Percentiles rank a stretch among this genome's conserved stretches.
phyloP scores from a whole-genome alignment of 208 protist genomes.

The Acanthamoeba triangularis region DNA sequence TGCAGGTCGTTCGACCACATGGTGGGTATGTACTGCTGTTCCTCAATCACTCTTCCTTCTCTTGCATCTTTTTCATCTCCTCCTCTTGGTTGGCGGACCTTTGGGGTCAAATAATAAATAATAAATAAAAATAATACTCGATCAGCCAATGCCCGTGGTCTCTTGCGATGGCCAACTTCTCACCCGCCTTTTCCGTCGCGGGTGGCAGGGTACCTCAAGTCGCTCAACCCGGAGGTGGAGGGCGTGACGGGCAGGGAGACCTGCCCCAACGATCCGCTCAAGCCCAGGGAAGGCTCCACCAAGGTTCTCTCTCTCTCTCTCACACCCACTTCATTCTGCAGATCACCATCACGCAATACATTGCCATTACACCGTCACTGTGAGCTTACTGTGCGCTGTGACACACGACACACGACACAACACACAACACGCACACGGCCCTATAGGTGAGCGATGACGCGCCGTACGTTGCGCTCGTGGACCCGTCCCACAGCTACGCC shows the following conservation, averaged over 20 bases:
- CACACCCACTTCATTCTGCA: neutral
- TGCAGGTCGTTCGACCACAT: slow-evolving; percentile 55
- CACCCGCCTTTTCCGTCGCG: neutral
- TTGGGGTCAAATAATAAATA: no score
- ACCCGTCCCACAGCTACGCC: slow-evolving; percentile 24
- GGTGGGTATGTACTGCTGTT: neutral
- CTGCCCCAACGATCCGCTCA: neutral
- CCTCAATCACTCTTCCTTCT: neutral
- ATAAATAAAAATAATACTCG: neutral
- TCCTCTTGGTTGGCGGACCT: neutral
- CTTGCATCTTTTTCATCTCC: neutral
- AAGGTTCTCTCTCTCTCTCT: neutral
- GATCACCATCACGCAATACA: neutral
- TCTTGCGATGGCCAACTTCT: neutral
- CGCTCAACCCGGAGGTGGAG: slow-evolving; percentile 17
- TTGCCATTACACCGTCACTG: no score
- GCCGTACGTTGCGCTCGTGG: slow-evolving; percentile 6
- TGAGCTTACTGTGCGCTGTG: neutral
- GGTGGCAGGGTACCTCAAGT: slow-evolving; percentile 44
- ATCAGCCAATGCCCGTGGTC: neutral
- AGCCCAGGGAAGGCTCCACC: neutral
- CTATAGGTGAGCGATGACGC: neutral
- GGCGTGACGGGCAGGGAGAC: slow-evolving; percentile 19
- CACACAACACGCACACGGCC: neutral
- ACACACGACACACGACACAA: no score